Percentiles rank a stretch among this genome's conserved stretches.
phyloP scores from a whole-genome alignment of 129 eudicot genomes.

The Centaurea solstitialis region DNA sequence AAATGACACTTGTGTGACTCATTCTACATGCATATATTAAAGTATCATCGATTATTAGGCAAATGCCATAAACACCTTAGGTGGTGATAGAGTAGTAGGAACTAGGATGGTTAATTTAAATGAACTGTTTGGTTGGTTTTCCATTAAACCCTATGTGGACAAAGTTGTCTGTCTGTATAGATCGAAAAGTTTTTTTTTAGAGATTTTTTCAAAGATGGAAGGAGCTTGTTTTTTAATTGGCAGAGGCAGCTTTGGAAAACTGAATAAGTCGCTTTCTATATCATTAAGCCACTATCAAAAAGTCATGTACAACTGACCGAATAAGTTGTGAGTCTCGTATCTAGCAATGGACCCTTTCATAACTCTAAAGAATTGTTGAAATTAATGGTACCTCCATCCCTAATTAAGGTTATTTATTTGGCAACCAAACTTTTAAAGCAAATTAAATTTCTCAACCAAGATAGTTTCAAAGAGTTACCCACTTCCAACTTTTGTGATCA shows the following conservation, averaged over 20 bases:
- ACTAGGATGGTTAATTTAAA: not conserved
- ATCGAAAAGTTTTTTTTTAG: too few species aligned
- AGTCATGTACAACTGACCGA: too few species aligned
- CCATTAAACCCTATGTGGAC: too few species aligned
- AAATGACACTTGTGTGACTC: not conserved
- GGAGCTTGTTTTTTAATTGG: too few species aligned
- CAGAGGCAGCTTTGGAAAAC: too few species aligned
- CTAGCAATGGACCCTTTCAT: not conserved
- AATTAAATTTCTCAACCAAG: constrained; percentile 36
- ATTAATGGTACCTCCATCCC: constrained; percentile 6
- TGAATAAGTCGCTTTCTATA: too few species aligned
- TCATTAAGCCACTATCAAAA: too few species aligned
- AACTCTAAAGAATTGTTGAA: constrained; percentile 10
- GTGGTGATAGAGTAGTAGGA: not conserved
- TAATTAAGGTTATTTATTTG: constrained; percentile 22
- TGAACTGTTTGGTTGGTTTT: not conserved
- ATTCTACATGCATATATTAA: not conserved
- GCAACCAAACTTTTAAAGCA: constrained; percentile 19
- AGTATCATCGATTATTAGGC: not conserved
- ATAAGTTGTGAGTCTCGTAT: too few species aligned
- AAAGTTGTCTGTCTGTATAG: too few species aligned
- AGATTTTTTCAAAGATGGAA: too few species aligned
- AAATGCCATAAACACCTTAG: constrained; percentile 6
- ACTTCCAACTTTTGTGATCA: constrained; percentile 7
- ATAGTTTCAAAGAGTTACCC: constrained; percentile 16